Evolutionary conservation across 148 eudicot species (phyloP).

Genomic region (Rhododendron williamsianum): DNA sequence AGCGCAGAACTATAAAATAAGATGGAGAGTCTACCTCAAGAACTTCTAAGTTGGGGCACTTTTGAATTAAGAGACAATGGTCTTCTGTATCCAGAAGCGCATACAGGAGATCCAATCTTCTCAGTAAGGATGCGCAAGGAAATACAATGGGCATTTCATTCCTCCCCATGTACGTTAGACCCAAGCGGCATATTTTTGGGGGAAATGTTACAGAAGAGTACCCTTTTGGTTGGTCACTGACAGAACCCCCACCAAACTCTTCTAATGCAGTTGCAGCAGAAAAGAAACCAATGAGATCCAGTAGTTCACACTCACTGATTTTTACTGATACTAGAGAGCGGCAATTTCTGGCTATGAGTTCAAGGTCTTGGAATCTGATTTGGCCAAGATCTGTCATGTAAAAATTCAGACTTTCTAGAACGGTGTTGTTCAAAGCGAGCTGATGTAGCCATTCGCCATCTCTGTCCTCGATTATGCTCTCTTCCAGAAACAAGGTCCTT

Average conservation of each 20-base stretch:
- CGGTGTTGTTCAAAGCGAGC: conserved; percentile 65
- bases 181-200: conserved; percentile 47
- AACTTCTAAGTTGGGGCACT: conserved; percentile 85
- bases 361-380: conserved; percentile 56
- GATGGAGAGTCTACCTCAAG: conserved; percentile 58
- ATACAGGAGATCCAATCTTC: conserved; percentile 75
- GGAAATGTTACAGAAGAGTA: conserved; percentile 57
- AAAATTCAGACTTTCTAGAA: conserved; percentile 72
- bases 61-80: conserved; percentile 59
- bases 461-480: conserved; percentile 55
- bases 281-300: conserved; percentile 55
- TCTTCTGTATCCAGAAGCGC: conserved; percentile 70
- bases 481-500: conserved; percentile 67
- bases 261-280: conserved; percentile 49
- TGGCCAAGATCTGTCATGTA: conserved; percentile 64
- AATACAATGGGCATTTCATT: conserved; percentile 59
- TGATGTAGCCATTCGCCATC: conserved; percentile 80
- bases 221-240: conserved; percentile 44
- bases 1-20: neutral
- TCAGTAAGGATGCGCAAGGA: conserved; percentile 55
- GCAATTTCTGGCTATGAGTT: conserved; percentile 67
- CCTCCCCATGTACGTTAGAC: conserved; percentile 58
- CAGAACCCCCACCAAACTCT: conserved; percentile 87
- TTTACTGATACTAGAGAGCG: conserved; percentile 62
- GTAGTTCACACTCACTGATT: conserved; percentile 62